These are phyloP conservation scores for Penicillium daleae DNA, from an alignment of 495 filamentous ascomycete genomes.

Conservation along the genomic window DNA sequence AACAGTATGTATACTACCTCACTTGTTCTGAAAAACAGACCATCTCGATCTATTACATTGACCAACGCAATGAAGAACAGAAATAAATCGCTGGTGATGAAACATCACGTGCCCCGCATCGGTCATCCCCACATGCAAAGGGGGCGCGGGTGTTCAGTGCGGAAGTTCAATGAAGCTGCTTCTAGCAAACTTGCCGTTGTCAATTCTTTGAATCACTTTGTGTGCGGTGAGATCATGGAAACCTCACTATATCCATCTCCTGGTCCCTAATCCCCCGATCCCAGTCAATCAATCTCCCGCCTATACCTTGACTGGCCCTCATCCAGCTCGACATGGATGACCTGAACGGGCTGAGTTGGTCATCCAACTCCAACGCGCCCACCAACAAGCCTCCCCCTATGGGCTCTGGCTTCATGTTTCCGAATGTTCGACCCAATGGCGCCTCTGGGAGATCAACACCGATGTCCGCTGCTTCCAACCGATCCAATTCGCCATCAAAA, in stretches of 20 bases:
- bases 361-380: slow-evolving; percentile 38
- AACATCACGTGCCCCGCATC: slow-evolving; percentile 25
- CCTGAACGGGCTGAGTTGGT: slow-evolving; percentile 61
- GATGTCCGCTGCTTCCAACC: slow-evolving; percentile 57
- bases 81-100: slow-evolving; percentile 9
- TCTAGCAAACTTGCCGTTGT: slow-evolving; percentile 4
- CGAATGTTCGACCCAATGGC: slow-evolving; percentile 59
- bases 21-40: neutral
- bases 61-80: neutral
- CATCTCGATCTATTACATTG: neutral
- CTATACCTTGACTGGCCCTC: slow-evolving; percentile 2
- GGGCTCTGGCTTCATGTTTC: slow-evolving; percentile 60
- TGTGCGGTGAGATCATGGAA: slow-evolving; percentile 24
- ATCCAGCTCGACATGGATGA: slow-evolving; percentile 55
- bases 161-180: slow-evolving; percentile 10
- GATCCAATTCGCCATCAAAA: slow-evolving; percentile 55
- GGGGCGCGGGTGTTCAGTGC: slow-evolving; percentile 16
- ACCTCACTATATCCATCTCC: neutral
- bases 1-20: neutral
- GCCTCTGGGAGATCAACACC: slow-evolving; percentile 73
- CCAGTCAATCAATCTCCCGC: neutral
- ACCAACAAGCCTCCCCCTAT: slow-evolving; percentile 52
- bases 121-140: slow-evolving; percentile 22
- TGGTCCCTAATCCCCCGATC: slow-evolving; percentile 7
- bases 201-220: slow-evolving; percentile 12